Base-by-base conservation (phyloP, 208 protist genomes). In the Leishmania aethiopica region DNA sequence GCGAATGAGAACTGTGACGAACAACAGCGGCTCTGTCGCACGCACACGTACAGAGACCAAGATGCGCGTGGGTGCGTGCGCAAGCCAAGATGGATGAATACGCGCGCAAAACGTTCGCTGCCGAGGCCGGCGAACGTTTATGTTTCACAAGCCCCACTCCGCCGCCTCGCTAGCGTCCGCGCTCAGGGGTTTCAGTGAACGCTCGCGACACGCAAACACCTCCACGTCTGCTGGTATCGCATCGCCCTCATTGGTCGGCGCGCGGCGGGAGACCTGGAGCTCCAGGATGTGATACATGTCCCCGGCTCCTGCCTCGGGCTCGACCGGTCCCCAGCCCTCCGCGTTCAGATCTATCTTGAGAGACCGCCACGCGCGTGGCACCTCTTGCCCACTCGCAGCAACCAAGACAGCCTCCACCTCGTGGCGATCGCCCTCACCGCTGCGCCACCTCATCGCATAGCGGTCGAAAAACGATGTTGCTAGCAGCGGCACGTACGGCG, bases 241-340 rank as follows among this genome's bases (percentile, higher is more conserved):
- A n/a, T 62, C 35, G 32, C 72, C 49, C 42, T 28, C 66, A 49
- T 15, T 32, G 6, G 55, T 62, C 35, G 35, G 60, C 32, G 13
- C 22, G 55, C 40, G 57, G 19, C 40, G 55, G 49, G 75, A 59
- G 22, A 78, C 53, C 13, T 64, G 75, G 19, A 78, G 55, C 75
- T 78, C 75, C 1, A 53, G 11, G n/a, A 91, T 70, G 71, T 86
- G 79, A 64, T 85, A 87, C n/a, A 80, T 67, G 42, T 88, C 86
- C 0, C 86, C 84, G 32, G 78, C 83, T 15, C 82, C 81, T 28
- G 62, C 78, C 69, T 87, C 89, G 35, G 45, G 77, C 82, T 89
- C 83, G 28, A 89, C 88, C 1, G 87, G 49, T 40, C 78, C 82
- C 93, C 93, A 96, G 32, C 93, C 91, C 69, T 94, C 93, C 4